A percentile compares a stretch with the other conserved stretches of the same genome.
These are phyloP conservation scores for Aspergillus sp. DNA, from an alignment of 2,329 filamentous ascomycete genomes.

Conservation along the genomic window DNA sequence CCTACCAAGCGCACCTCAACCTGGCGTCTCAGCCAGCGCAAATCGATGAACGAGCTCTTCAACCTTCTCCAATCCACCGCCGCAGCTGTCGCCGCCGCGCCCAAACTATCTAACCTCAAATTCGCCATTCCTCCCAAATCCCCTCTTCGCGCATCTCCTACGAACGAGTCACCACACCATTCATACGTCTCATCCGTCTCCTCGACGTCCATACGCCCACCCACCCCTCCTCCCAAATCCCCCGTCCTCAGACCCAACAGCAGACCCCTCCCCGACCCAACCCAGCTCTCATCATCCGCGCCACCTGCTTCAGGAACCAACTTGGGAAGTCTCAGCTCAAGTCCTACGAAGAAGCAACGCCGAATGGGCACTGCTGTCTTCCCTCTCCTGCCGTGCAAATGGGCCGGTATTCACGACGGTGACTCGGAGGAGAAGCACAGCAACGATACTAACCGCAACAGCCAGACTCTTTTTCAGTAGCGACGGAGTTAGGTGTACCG, in stretches of 20 bases:
- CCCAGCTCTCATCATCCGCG: neutral
- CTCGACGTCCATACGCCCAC: neutral
- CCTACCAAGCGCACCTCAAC: slow-evolving; percentile 11
- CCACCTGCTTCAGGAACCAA: neutral
- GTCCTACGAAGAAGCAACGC: slow-evolving; percentile 14
- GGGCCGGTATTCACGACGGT: neutral
- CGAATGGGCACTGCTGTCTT: slow-evolving; percentile 18
- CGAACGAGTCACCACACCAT: neutral
- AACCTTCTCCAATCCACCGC: slow-evolving; percentile 18
- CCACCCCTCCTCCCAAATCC: neutral
- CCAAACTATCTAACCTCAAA: slow-evolving; percentile 7
- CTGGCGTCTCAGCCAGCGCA: slow-evolving; percentile 19
- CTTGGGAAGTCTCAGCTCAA: neutral
- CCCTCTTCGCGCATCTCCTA: neutral
- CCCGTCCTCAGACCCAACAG: neutral
- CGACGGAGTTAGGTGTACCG: slow-evolving; percentile 23
- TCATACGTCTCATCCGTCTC: neutral
- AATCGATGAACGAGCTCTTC: slow-evolving; percentile 26
- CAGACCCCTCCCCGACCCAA: neutral
- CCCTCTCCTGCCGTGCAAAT: slow-evolving; percentile 1
- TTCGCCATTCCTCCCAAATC: slow-evolving; percentile 2
- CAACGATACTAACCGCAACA: neutral
- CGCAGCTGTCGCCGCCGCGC: slow-evolving; percentile 2
- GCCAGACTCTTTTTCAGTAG: slow-evolving; percentile 24
- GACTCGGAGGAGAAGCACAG: neutral